Percentiles rank a stretch among this genome's conserved stretches.
These are phyloP conservation scores for Fusarium secorum DNA, from an alignment of 2,329 filamentous ascomycete species.

Conservation along the genomic window DNA sequence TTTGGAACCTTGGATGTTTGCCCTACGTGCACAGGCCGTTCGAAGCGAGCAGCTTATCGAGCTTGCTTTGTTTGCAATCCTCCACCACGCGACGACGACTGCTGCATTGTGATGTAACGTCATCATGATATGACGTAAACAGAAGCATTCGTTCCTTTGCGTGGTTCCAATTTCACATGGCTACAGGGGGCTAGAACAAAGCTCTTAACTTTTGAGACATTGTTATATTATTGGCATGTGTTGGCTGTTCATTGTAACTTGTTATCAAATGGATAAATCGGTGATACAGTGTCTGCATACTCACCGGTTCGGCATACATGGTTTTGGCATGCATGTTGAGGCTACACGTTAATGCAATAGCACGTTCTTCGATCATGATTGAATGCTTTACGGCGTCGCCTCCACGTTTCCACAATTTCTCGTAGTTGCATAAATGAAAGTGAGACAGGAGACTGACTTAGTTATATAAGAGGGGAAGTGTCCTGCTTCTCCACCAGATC, in stretches of 20 bases:
- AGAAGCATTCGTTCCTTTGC: background rate
- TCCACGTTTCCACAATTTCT: background rate
- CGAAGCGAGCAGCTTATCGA: background rate
- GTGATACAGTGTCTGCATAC: too few relatives aligned
- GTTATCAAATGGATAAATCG: too few relatives aligned
- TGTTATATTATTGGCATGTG: background rate
- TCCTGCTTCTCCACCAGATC: rapidly evolving
- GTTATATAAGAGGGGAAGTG: background rate
- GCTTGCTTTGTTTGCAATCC: background rate
- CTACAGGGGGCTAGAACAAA: background rate
- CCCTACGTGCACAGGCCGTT: background rate
- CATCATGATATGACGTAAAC: background rate
- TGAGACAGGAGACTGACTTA: too few relatives aligned
- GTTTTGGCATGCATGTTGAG: background rate
- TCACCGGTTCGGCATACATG: background rate
- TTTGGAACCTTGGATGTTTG: background rate
- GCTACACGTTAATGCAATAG: background rate
- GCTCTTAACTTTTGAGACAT: rapidly evolving
- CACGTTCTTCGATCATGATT: background rate
- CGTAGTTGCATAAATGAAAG: background rate
- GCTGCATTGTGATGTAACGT: background rate
- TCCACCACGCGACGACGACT: background rate
- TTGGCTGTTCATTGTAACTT: background rate
- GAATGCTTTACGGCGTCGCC: background rate
- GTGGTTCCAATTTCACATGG: background rate